These are phyloP conservation scores for Aegilops tauschii DNA, from an alignment of 176 grass and related monocot genomes.

Conservation along the genomic window DNA sequence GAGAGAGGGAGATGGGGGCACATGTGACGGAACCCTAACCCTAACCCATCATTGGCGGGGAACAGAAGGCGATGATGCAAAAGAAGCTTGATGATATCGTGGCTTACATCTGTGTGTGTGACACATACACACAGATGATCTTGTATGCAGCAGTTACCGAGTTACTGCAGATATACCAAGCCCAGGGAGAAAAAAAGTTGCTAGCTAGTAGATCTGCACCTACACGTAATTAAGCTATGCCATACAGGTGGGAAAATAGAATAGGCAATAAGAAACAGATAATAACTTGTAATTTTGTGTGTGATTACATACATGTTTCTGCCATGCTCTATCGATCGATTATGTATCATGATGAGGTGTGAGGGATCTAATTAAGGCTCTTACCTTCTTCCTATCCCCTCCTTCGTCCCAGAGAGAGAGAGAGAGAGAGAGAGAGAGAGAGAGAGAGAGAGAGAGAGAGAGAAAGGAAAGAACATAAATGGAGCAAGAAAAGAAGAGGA, in stretches of 20 bases:
- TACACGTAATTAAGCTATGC: slow-evolving; percentile 21
- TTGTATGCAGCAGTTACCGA: slow-evolving; percentile 27
- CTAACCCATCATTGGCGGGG: slow-evolving; percentile 26
- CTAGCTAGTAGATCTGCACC: slow-evolving; percentile 31
- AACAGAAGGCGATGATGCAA: slow-evolving; percentile 22
- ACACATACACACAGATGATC: background rate
- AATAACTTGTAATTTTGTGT: background rate
- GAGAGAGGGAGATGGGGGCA: background rate
- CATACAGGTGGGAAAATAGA: slow-evolving; percentile 23
- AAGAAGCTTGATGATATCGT: slow-evolving; percentile 1
- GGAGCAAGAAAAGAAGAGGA: slow-evolving; percentile 51
- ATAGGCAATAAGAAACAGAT: background rate
- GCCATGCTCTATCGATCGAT: background rate
- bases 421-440: slow-evolving; percentile 14
- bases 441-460: slow-evolving; percentile 19
- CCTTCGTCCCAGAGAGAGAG: background rate
- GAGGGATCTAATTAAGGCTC: slow-evolving; percentile 26
- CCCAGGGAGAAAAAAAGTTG: background rate
- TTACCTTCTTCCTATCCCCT: background rate
- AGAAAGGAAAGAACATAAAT: slow-evolving; percentile 55
- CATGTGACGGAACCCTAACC: slow-evolving; percentile 59
- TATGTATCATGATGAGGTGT: slow-evolving; percentile 35
- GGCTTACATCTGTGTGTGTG: background rate
- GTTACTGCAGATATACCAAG: slow-evolving; percentile 15
- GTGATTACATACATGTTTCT: background rate